Evolutionary conservation across 805 yeast genomes (phyloP), one percentile per base, ranked within the genome.

Genomic region (Ogataea paraovalis): DNA sequence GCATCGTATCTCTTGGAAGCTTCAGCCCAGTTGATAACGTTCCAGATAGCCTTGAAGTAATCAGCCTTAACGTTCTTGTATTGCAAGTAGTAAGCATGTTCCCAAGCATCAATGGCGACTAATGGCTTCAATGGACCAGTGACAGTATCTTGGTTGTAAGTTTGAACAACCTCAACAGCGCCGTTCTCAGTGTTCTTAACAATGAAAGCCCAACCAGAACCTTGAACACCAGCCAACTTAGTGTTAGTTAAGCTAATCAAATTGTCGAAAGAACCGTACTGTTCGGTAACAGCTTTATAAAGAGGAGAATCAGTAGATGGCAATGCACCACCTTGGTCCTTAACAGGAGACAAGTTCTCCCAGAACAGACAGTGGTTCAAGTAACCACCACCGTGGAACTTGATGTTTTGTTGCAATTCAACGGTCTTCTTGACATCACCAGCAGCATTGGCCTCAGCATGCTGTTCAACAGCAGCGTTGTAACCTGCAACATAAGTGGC

Each of bases 41-140:
- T 85, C 97, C 97, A 89, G 70, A 89, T 86, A 53, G 95, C 92
- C 71, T 86, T 83, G 80, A 90, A 89, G 74, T 90, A 89, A 64
- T 89, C 96, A 40, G 69, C 95, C 77, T 90, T 89, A 65, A 84
- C 90, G 73, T 89, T 89, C 73, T 87, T 84, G 76, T 89, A 89
- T 71, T 89, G 96, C 70, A 90, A 76, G 78, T 89, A 89, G 77
- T 89, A 89, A 46, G 97, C 96, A 65, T 89, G 97, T 71, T 89
- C 97, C 97, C 97, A 89, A 51, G 96, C 96, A 61, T 89, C 97
- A 64, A 89, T 86, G 46, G 96, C 96, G 47, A 90, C 77, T 60
- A 90, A 71, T 40, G 96, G 96, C 41, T 78, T 72, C 66, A 80
- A 75, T 9, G 79, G 66, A 42, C 87, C 87, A 42, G 82, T 73